These are phyloP conservation scores for Amorphotheca resinae DNA, from an alignment of 495 filamentous ascomycete species.

Conservation along the genomic window DNA sequence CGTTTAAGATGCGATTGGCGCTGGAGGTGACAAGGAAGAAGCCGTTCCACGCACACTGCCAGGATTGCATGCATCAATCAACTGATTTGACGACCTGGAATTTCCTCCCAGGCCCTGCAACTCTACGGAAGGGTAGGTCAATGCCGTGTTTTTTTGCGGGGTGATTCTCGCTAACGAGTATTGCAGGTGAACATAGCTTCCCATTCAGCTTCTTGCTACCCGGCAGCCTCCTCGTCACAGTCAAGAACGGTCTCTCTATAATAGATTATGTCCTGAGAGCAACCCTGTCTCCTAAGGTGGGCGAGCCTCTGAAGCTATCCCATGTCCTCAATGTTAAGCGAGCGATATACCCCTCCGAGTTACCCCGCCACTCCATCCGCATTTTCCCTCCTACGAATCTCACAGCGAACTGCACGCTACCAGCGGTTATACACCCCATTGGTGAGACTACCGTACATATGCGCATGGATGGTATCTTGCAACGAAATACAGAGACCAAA, in stretches of 20 bases:
- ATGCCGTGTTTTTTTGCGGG: background rate
- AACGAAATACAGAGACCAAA: slow-evolving; percentile 23
- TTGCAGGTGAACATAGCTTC: slow-evolving; percentile 54
- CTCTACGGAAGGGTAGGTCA: slow-evolving; percentile 44
- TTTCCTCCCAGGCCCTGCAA: slow-evolving; percentile 55
- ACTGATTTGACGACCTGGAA: slow-evolving; percentile 69
- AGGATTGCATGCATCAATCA: slow-evolving; percentile 53
- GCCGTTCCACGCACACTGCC: slow-evolving; percentile 66
- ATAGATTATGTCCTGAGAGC: slow-evolving; percentile 72
- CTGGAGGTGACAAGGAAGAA: slow-evolving; percentile 59
- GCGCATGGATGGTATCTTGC: slow-evolving; percentile 57
- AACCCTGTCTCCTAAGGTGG: slow-evolving; percentile 37
- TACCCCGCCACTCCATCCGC: slow-evolving; percentile 69
- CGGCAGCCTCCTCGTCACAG: slow-evolving; percentile 73
- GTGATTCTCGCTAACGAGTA: slow-evolving; percentile 13
- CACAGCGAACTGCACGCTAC: slow-evolving; percentile 65
- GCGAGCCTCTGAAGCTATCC: slow-evolving; percentile 50
- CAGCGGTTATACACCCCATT: slow-evolving; percentile 76
- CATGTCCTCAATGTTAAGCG: slow-evolving; percentile 60
- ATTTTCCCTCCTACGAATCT: slow-evolving; percentile 95
- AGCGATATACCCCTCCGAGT: slow-evolving; percentile 44
- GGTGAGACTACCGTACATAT: slow-evolving; percentile 69
- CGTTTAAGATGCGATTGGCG: slow-evolving; percentile 55
- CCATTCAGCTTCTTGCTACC: slow-evolving; percentile 88
- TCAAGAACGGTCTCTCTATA: slow-evolving; percentile 54